These are phyloP conservation scores for Clonostachys solani DNA, from an alignment of 2,329 filamentous ascomycete genomes.

Conservation along the genomic window DNA sequence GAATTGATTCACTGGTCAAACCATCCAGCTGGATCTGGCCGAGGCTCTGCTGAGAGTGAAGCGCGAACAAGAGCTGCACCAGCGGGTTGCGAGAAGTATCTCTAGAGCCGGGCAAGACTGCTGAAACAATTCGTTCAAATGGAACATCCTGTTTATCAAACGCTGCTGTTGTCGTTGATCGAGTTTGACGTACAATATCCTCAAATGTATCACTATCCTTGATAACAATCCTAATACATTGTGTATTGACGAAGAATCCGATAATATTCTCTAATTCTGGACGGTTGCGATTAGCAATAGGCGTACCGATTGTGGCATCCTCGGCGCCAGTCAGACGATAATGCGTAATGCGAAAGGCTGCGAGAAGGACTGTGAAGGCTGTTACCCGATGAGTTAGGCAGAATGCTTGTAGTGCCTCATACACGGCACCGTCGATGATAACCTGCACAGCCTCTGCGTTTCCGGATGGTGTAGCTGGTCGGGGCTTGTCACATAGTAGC, in stretches of 20 bases:
- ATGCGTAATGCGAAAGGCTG: conserved; percentile 4
- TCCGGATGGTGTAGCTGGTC: conserved; percentile 1
- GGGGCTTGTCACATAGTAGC: conserved; percentile 2
- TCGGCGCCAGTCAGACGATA: conserved; percentile 4
- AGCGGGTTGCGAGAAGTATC: conserved; percentile 3
- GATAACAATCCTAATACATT: conserved; percentile 1
- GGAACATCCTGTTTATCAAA: conserved; percentile 7
- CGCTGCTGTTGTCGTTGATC: conserved; percentile 1
- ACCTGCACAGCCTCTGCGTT: not conserved
- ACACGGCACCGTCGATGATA: conserved; percentile 1
- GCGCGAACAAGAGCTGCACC: conserved; percentile 3
- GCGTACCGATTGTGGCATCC: conserved; percentile 5
- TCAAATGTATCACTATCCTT: not conserved
- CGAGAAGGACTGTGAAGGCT: not conserved
- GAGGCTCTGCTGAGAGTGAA: conserved; percentile 4
- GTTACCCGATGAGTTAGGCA: conserved; percentile 2
- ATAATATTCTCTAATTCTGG: conserved; percentile 4
- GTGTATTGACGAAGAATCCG: conserved; percentile 4
- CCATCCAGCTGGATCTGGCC: conserved; percentile 4
- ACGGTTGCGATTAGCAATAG: conserved; percentile 3
- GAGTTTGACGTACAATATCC: conserved; percentile 2
- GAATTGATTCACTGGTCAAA: conserved; percentile 3
- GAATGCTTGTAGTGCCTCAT: conserved; percentile 1
- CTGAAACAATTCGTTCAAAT: conserved; percentile 1
- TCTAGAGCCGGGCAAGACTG: conserved; percentile 1